These are phyloP conservation scores for Citrus sp. DNA, from an alignment of 345 rosid species.

Conservation along the genomic window DNA sequence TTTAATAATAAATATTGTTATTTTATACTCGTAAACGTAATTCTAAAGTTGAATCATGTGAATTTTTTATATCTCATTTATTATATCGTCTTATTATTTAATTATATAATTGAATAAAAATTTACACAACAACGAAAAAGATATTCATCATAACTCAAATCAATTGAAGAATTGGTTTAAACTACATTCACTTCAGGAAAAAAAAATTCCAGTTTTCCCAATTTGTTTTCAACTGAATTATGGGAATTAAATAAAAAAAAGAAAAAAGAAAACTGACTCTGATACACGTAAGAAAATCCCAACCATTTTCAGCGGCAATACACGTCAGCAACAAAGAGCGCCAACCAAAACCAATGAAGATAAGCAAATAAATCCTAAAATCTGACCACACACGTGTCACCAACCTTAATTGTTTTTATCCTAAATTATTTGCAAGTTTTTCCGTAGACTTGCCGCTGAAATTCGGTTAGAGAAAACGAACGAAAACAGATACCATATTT, in stretches of 20 bases:
- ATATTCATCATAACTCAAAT: no score
- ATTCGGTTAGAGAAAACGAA: background rate
- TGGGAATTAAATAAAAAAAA: no score
- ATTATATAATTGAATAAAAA: no score
- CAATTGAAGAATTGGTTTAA: no score
- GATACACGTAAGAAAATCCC: background rate
- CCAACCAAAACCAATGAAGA: slow-evolving; percentile 58
- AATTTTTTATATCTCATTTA: no score
- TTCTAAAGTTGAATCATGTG: no score
- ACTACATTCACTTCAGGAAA: no score
- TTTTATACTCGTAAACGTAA: accelerated
- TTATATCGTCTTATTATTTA: no score
- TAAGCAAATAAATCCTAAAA: slow-evolving; percentile 33
- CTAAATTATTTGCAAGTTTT: background rate
- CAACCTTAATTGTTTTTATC: background rate
- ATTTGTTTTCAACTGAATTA: no score
- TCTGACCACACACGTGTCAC: slow-evolving; percentile 35
- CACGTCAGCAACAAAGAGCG: slow-evolving; percentile 19
- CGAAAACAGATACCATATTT: slow-evolving; percentile 2
- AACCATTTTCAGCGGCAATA: background rate
- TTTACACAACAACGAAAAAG: no score
- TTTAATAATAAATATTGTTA: no score
- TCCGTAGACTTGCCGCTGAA: slow-evolving; percentile 18
- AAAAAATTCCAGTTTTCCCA: no score
- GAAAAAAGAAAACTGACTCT: background rate